Evolutionary conservation across 345 rosid genomes (phyloP).

Genomic region (Salix udensis): DNA sequence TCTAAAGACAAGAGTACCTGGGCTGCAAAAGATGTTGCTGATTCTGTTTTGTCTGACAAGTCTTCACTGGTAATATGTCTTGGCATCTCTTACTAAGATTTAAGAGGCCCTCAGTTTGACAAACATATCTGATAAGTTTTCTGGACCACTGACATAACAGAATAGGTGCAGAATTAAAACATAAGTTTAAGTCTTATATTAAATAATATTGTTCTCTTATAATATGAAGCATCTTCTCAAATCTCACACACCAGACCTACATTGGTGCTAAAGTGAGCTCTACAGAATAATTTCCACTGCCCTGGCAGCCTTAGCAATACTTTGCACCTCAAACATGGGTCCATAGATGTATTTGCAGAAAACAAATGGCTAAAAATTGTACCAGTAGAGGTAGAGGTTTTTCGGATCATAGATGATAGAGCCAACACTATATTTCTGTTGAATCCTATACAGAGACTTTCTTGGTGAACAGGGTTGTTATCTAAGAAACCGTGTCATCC

Average conservation of each 20-base stretch:
- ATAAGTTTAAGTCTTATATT: neutral
- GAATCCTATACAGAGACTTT: too few relatives aligned
- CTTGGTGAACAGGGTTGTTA: too few relatives aligned
- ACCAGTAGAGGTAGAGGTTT: neutral
- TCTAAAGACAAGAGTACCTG: slow-evolving; percentile 76
- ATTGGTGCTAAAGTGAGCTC: neutral
- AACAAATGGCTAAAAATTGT: neutral
- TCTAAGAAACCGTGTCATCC: neutral
- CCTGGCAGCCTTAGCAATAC: neutral
- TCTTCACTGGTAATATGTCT: slow-evolving; percentile 69
- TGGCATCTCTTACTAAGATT: neutral
- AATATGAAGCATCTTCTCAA: neutral
- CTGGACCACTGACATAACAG: neutral
- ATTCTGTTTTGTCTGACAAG: slow-evolving; percentile 87
- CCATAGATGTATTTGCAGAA: neutral
- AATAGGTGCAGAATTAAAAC: neutral
- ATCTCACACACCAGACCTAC: neutral
- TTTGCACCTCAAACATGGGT: neutral
- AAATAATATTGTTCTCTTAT: neutral
- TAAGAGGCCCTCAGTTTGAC: neutral
- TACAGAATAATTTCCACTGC: neutral
- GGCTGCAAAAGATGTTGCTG: slow-evolving; percentile 87
- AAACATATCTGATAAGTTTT: neutral
- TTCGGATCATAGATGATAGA: neutral
- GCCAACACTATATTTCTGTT: neutral